A percentile compares a stretch with the other conserved stretches of the same genome.
Evolutionary conservation across 495 filamentous ascomycete species (phyloP).

Genomic region (Penicillium silybi): DNA sequence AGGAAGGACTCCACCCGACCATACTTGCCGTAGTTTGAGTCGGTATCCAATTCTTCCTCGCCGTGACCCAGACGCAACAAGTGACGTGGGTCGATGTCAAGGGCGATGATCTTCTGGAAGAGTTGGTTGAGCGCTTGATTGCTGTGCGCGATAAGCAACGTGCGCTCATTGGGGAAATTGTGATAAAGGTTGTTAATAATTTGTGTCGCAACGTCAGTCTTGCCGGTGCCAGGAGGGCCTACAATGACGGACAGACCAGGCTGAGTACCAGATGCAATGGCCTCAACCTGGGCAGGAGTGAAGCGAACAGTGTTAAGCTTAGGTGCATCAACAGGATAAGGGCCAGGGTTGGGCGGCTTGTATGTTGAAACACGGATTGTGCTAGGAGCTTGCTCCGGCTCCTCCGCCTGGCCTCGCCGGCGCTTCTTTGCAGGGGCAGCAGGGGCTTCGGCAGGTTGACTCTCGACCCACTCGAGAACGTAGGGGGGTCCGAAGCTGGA

Average conservation of each 20-base stretch:
- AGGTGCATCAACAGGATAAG: slow-evolving; percentile 84
- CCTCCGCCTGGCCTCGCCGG: slow-evolving; percentile 66
- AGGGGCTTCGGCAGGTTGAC: slow-evolving; percentile 36
- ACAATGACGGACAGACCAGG: slow-evolving; percentile 93
- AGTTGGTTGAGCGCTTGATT: slow-evolving; percentile 98
- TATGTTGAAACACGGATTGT: slow-evolving; percentile 84
- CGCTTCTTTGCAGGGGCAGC: slow-evolving; percentile 73
- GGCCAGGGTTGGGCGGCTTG: slow-evolving; percentile 83
- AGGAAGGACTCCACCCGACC: slow-evolving; percentile 95
- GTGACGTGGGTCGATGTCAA: slow-evolving; percentile 96
- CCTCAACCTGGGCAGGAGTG: slow-evolving; percentile 86
- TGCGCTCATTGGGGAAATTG: slow-evolving; percentile 90
- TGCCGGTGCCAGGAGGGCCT: slow-evolving; percentile 93
- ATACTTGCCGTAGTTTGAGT: slow-evolving; percentile 87
- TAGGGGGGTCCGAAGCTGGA: slow-evolving; percentile 85
- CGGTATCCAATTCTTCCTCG: slow-evolving; percentile 87
- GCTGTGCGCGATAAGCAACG: slow-evolving; percentile 90
- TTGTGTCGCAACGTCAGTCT: slow-evolving; percentile 97
- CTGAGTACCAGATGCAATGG: slow-evolving; percentile 90
- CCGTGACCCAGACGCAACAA: slow-evolving; percentile 90
- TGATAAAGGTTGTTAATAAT: slow-evolving; percentile 99
- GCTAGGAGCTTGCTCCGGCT: slow-evolving; percentile 55
- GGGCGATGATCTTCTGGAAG: slow-evolving; percentile 93
- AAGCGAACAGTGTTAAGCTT: slow-evolving; percentile 82
- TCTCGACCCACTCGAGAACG: slow-evolving; percentile 62